Evolutionary conservation across 164 flowering plant genomes (phyloP), one percentile per base, ranked within the genome.

Genomic region (Aristolochia contorta): DNA sequence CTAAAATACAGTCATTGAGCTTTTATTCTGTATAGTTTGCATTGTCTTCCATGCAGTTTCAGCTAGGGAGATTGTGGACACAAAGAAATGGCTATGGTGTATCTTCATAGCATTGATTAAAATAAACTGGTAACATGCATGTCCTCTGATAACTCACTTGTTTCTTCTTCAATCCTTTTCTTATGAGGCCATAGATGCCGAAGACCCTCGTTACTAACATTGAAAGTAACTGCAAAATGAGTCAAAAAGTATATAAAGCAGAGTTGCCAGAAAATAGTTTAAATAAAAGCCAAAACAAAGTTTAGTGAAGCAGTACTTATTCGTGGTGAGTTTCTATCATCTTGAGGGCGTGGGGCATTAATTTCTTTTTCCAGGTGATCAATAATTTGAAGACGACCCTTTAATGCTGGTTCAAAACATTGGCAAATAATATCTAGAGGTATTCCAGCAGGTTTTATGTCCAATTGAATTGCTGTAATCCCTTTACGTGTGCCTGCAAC

Each of bases 391-490:
- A 81, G 78, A 61, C 99, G 94, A 12, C 83, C 99, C 70, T 71
- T 84, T 19, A 37, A 66, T n/a, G 99, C 96, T 73, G 80, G 91
- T 57, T 91, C 92, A 47, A 93, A 69, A 60, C 64, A 67, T 65
- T 93, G 88, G 71, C 96, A 93, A 54, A 93, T 85, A 21, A 93
- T 93, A 72, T 90, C 91, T 43, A 93, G 66, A 51, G 99, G 99
- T 64, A 93, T 90, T 65, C 99, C 99, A 65, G 96, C 95, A 67
- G 99, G 99, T 71, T 93, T 93, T 67, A 93, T 93, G 74, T 93
- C 99, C 73, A 93, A 73, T 78, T 93, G 99, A 75, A 88, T 86
- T 30, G 96, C 87, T 10, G 96, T 90, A 63, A 93, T 56, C 67
- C 97, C 96, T 57, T 84, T 84, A 25, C 91, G 76, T 47, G 97